Conservation (phyloP, 1,139 yeast genomes). For the Candida pseudoviswanathii region DNA sequence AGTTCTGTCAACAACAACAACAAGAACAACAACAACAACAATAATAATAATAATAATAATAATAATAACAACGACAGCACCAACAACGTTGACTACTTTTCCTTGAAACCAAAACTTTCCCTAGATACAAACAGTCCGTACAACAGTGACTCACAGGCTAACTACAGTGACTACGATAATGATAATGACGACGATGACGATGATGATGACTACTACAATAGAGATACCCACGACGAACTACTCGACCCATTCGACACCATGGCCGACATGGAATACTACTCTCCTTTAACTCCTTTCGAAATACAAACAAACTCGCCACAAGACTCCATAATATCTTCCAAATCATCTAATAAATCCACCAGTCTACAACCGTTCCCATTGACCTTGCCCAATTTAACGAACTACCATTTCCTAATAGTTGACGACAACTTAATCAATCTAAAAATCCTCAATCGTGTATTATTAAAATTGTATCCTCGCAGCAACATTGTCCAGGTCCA, state of each 20-base stretch:
- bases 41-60: not conserved
- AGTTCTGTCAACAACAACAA: conserved; percentile 1
- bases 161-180: not conserved
- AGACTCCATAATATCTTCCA: conserved; percentile 6
- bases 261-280: conserved; percentile 9
- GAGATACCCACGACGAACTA: not conserved
- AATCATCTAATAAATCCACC: conserved; percentile 5
- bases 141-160: not conserved
- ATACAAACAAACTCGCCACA: conserved; percentile 3
- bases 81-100: conserved; percentile 12
- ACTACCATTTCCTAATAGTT: conserved; percentile 38
- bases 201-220: conserved; percentile 5
- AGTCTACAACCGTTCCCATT: conserved; percentile 8
- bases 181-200: conserved; percentile 2
- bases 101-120: conserved; percentile 16
- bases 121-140: conserved; percentile 8
- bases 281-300: conserved; percentile 18
- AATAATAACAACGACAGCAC: conserved; percentile 2
- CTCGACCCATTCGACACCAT: conserved; percentile 9
- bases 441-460: conserved; percentile 36
- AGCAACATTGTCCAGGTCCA: conserved; percentile 29
- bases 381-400: conserved; percentile 24
- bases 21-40: conserved; percentile 5
- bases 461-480: conserved; percentile 39
- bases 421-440: conserved; percentile 49